A percentile compares a stretch with the other conserved stretches of the same genome.
These are phyloP conservation scores for Candida sp. DNA, from an alignment of 1,139 yeast species.

Conservation along the genomic window DNA sequence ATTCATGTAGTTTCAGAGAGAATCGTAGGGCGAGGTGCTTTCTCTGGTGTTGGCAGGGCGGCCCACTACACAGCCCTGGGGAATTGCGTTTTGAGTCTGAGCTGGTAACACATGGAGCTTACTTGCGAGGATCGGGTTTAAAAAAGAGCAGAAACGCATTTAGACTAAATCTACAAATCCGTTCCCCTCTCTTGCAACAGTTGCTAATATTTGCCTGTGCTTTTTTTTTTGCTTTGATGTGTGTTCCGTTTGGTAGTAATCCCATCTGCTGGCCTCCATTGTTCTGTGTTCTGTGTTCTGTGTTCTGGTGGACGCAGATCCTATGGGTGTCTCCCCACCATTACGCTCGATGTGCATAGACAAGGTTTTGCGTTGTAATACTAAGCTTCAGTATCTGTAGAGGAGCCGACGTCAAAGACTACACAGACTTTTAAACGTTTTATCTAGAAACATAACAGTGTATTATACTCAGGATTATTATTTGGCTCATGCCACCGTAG, in stretches of 20 bases:
- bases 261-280: background rate
- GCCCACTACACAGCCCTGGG: too few species aligned
- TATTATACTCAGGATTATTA: too few species aligned
- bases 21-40: too few species aligned
- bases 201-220: slow-evolving; percentile 3
- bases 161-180: background rate
- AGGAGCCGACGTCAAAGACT: too few species aligned
- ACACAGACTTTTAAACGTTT: too few species aligned
- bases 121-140: background rate
- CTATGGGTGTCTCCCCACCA: background rate
- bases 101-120: background rate
- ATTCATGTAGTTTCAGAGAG: too few species aligned
- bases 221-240: background rate
- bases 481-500: too few species aligned
- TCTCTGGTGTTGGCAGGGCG: too few species aligned
- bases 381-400: too few species aligned
- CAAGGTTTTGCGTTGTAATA: background rate
- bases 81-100: too few species aligned
- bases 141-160: background rate
- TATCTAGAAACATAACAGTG: too few species aligned
- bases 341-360: background rate
- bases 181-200: background rate
- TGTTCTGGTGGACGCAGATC: background rate
- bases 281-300: background rate
- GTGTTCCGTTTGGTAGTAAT: background rate